Evolutionary conservation across 2,329 filamentous ascomycete species (phyloP), one percentile per base, ranked within the genome.

Genomic region (Cordyceps militaris): DNA sequence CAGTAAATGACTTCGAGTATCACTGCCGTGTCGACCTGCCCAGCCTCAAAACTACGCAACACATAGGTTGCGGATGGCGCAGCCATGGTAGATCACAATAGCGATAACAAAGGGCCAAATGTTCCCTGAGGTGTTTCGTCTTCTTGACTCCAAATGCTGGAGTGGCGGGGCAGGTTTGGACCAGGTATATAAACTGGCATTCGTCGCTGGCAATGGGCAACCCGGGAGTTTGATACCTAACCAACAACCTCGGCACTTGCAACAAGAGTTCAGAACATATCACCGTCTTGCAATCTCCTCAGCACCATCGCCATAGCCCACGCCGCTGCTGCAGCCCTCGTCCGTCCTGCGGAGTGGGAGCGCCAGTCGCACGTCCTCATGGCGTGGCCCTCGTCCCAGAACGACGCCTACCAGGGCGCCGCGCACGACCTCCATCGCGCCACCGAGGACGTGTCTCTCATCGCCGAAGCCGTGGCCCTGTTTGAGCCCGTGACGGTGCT

Each of bases 401-500:
- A 57, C 26, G 47, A 57, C 16, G 55, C 55, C 3, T 57, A 57
- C 38, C 13, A 57, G 14, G 46, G 38, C 26, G 46, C 46, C n/a
- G n/a, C 34, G 21, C 28, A 43, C 19, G 55, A 51, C 13, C 46
- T 57, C 34, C 30, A 26, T 23, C 44, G 21, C 3, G 60, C 61
- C 19, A 65, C 59, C 2, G 11, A 47, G 11, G 67, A 69, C 52
- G 60, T 69, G 8, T 66, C 64, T 1, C 50, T 59, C 10, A 63
- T 69, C 7, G 63, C 66, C 4, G 59, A 62, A 4, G 65, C 66
- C 2, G 56, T 69, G 1, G 60, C 66, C 1, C 53, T 58, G 1
- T 69, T 68, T 30, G 60, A 68, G 24, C 65, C 64, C 3, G 66
- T 69, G 2, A 64, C 59, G 0, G 51, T 69, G 32, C 56, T 60